Evolutionary conservation across 805 yeast genomes (phyloP).

Genomic region (Candida sithepensis): DNA sequence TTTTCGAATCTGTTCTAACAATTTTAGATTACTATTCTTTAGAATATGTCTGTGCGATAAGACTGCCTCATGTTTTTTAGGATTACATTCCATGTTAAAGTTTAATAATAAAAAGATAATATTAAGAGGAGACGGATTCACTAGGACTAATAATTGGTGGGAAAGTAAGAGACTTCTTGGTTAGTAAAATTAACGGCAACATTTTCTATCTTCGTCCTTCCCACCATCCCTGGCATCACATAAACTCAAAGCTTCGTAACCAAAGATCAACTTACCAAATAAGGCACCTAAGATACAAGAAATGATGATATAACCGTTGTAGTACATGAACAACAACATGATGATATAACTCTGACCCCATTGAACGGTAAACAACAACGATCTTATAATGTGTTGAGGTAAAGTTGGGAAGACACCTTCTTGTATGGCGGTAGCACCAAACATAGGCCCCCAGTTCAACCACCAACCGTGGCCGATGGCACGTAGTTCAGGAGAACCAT

Average conservation of each 20-base stretch:
- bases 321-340: constrained; percentile 74
- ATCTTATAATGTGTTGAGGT: constrained; percentile 49
- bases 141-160: too few relatives aligned
- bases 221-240: constrained; percentile 27
- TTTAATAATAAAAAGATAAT: too few relatives aligned
- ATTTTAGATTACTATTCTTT: too few relatives aligned
- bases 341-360: constrained; percentile 64
- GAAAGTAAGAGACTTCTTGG: too few relatives aligned
- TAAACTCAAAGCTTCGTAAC: constrained; percentile 25
- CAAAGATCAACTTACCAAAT: constrained; percentile 51
- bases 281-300: constrained; percentile 61
- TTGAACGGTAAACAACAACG: constrained; percentile 49
- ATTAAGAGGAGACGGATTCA: too few relatives aligned
- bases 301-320: constrained; percentile 64
- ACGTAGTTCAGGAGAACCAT: constrained; percentile 21
- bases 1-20: too few relatives aligned
- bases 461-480: constrained; percentile 13
- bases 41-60: too few relatives aligned
- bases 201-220: constrained; percentile 30
- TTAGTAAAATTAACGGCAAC: constrained; percentile 31
- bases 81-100: too few relatives aligned
- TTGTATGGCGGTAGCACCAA: not conserved
- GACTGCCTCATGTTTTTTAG: too few relatives aligned
- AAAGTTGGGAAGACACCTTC: constrained; percentile 35
- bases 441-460: not conserved